A percentile compares a stretch with the other conserved stretches of the same genome.
These are phyloP conservation scores for Talaromyces funiculosus DNA, from an alignment of 2,329 filamentous ascomycete genomes.

Conservation along the genomic window DNA sequence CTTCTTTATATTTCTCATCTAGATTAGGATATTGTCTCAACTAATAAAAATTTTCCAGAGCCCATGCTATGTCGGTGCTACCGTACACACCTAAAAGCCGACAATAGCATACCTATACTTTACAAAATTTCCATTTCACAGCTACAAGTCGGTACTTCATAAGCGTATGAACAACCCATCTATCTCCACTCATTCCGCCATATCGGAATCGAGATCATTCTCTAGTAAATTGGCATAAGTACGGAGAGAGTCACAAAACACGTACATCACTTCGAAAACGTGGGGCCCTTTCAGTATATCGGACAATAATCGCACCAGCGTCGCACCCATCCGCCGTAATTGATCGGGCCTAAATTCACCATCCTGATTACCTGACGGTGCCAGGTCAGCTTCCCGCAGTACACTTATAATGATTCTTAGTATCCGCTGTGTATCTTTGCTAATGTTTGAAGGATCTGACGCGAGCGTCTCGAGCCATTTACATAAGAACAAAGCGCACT, in stretches of 20 bases:
- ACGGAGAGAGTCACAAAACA: conserved; percentile 12
- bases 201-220: conserved; percentile 11
- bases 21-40: too few species aligned
- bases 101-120: too few species aligned
- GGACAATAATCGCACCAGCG: conserved; percentile 10
- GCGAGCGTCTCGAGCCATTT: conserved; percentile 34
- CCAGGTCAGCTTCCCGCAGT: conserved; percentile 9
- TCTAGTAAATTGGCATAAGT: conserved; percentile 10
- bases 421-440: conserved; percentile 5
- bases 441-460: conserved; percentile 1
- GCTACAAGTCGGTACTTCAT: too few species aligned
- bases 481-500: conserved; percentile 38
- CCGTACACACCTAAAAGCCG: too few species aligned
- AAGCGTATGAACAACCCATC: too few species aligned
- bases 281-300: conserved; percentile 6
- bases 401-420: conserved; percentile 10
- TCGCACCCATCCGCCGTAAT: conserved; percentile 12
- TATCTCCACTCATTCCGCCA: conserved; percentile 7
- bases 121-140: too few species aligned
- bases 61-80: too few species aligned
- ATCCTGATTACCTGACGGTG: neutral
- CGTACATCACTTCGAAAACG: conserved; percentile 11
- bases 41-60: too few species aligned
- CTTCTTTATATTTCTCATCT: too few species aligned
- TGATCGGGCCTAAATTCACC: conserved; percentile 6